phyloP scores from a whole-genome alignment of 169 alveolate genomes.

The Plasmodium fragile region DNA sequence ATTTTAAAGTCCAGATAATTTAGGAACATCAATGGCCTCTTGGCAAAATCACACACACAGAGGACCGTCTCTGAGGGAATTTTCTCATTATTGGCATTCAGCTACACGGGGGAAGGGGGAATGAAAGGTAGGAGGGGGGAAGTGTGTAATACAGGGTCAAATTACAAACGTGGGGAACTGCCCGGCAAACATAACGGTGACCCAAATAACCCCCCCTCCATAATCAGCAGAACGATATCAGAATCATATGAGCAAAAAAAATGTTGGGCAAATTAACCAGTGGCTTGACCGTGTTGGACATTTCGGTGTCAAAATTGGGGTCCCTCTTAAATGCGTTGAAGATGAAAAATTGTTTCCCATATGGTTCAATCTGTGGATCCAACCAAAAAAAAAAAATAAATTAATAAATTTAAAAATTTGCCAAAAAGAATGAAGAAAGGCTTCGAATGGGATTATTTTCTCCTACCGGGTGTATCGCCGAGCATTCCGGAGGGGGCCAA shows the following conservation, averaged over 20 bases:
- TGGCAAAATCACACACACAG: constrained; percentile 81
- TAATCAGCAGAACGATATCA: neutral
- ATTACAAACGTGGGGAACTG: neutral
- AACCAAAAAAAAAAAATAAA: neutral
- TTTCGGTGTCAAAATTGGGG: constrained; percentile 46
- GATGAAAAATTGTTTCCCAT: constrained; percentile 68
- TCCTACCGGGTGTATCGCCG: constrained; percentile 73
- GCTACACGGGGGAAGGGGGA: neutral
- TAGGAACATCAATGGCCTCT: constrained; percentile 82
- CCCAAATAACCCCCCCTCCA: neutral
- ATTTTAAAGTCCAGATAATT: constrained; percentile 76
- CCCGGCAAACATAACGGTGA: neutral
- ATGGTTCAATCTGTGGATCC: constrained; percentile 47
- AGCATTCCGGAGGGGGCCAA: constrained; percentile 74
- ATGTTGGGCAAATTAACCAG: constrained; percentile 8
- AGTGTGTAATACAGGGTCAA: neutral
- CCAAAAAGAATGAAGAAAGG: neutral
- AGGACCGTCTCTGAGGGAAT: constrained; percentile 77
- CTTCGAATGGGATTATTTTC: constrained; percentile 7
- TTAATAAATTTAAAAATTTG: neutral
- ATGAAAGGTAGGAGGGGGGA: neutral
- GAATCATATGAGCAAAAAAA: neutral
- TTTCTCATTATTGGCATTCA: constrained; percentile 57
- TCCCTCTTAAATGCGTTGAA: constrained; percentile 73
- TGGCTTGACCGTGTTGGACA: constrained; percentile 50